Conservation (phyloP, 495 filamentous ascomycete genomes). For the Xylaria bambusicola region DNA sequence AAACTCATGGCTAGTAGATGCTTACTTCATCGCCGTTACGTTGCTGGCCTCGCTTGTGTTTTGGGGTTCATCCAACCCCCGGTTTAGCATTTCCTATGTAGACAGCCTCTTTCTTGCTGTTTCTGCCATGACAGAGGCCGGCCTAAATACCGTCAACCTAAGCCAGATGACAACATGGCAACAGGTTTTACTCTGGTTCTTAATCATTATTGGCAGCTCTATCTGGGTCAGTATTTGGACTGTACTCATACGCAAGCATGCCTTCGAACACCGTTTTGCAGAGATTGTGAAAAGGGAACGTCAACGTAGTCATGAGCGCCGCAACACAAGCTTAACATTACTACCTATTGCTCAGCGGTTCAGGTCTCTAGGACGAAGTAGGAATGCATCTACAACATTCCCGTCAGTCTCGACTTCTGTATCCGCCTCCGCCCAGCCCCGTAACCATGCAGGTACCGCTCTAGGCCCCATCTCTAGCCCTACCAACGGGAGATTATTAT, state of each 20-base stretch:
- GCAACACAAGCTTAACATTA: slow-evolving; percentile 25
- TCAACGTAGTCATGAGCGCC: slow-evolving; percentile 30
- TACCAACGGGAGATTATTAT: slow-evolving; percentile 22
- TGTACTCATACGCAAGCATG: slow-evolving; percentile 65
- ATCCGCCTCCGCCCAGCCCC: background rate
- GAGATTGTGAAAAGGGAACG: slow-evolving; percentile 56
- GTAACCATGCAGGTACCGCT: background rate
- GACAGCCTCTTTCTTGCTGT: slow-evolving; percentile 77
- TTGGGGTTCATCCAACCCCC: slow-evolving; percentile 64
- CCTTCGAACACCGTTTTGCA: slow-evolving; percentile 69
- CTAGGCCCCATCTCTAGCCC: slow-evolving; percentile 29
- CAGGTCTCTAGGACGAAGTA: slow-evolving; percentile 25
- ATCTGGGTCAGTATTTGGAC: slow-evolving; percentile 67
- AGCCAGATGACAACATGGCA: slow-evolving; percentile 77
- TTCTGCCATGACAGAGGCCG: slow-evolving; percentile 80
- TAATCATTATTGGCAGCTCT: slow-evolving; percentile 72
- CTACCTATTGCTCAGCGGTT: slow-evolving; percentile 30
- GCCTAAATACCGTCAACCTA: slow-evolving; percentile 67
- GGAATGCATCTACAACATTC: slow-evolving; percentile 8
- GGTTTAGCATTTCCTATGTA: slow-evolving; percentile 65
- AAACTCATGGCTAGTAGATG: slow-evolving; percentile 53
- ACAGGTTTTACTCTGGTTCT: slow-evolving; percentile 70
- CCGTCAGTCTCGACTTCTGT: slow-evolving; percentile 5
- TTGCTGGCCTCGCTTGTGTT: slow-evolving; percentile 72
- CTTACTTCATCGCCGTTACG: slow-evolving; percentile 71